Evolutionary conservation across 345 rosid species (phyloP).

Genomic region (Syzygium aqueum): DNA sequence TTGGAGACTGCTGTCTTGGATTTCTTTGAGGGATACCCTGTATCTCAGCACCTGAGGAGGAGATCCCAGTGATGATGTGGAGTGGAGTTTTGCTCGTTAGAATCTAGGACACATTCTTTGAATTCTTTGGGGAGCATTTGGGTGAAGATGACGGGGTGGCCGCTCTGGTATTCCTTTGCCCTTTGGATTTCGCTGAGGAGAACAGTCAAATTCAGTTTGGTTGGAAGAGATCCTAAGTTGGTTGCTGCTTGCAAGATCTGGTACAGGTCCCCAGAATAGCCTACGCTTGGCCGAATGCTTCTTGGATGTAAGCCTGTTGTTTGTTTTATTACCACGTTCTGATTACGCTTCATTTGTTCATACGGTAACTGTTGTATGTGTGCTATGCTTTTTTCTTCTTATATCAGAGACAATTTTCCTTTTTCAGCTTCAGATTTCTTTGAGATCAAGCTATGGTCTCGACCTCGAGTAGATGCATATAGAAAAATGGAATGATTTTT

Average conservation of each 20-base stretch:
- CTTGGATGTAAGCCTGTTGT: slow-evolving; percentile 39
- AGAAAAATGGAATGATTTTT: background rate
- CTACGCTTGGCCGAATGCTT: slow-evolving; percentile 32
- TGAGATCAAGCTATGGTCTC: background rate
- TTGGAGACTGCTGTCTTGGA: slow-evolving; percentile 76
- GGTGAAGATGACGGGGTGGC: slow-evolving; percentile 23
- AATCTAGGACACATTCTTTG: slow-evolving; percentile 51
- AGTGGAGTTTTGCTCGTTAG: slow-evolving; percentile 31
- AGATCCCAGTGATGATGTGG: slow-evolving; percentile 47
- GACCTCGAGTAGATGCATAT: background rate
- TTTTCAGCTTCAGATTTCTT: background rate
- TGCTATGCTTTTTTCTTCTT: slow-evolving; percentile 22
- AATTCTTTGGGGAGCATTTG: slow-evolving; percentile 42
- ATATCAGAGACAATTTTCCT: slow-evolving; percentile 15
- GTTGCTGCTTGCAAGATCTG: background rate
- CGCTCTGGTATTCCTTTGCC: slow-evolving; percentile 8
- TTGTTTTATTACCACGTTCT: slow-evolving; percentile 25
- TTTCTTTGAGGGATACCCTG: slow-evolving; percentile 85
- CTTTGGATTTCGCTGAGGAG: slow-evolving; percentile 6
- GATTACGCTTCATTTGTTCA: slow-evolving; percentile 44
- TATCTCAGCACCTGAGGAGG: slow-evolving; percentile 70
- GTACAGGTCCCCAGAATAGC: slow-evolving; percentile 6
- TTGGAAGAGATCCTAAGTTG: slow-evolving; percentile 1
- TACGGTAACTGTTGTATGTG: slow-evolving; percentile 30
- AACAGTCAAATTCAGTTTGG: background rate